Conservation (phyloP, 257 asterid species). For the Forsythia viridissima region DNA sequence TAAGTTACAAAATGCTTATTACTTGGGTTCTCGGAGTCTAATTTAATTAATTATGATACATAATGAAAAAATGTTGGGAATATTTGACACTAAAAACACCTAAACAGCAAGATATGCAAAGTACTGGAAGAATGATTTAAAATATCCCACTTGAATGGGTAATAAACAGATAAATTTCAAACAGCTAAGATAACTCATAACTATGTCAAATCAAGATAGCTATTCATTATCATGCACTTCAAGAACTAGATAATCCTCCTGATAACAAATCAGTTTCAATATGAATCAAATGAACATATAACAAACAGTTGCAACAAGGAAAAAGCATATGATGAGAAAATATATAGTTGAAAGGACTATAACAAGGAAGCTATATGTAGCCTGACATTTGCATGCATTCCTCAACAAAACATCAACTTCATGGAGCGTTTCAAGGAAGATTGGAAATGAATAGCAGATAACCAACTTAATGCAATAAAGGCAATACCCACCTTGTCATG, state of each 20-base stretch:
- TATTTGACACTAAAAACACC: neutral
- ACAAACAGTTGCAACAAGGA: neutral
- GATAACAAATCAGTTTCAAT: slow-evolving; percentile 10
- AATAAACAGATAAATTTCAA: too few species aligned
- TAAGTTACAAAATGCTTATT: too few species aligned
- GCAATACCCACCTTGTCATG: neutral
- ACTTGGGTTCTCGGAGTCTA: neutral
- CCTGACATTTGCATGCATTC: neutral
- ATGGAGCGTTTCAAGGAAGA: neutral
- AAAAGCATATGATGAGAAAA: neutral
- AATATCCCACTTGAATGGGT: neutral
- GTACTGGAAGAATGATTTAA: neutral
- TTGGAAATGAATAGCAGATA: neutral
- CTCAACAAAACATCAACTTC: neutral
- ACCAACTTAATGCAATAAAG: neutral
- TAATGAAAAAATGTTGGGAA: neutral
- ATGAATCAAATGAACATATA: neutral
- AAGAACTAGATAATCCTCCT: neutral
- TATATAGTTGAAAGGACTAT: neutral
- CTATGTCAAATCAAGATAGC: neutral
- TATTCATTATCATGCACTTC: slow-evolving; percentile 13
- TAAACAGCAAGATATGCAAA: neutral
- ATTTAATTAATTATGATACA: too few species aligned
- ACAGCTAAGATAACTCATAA: neutral
- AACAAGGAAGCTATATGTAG: neutral